Evolutionary conservation across 495 filamentous ascomycete species (phyloP).

Genomic region (Cudoniella acicularis): DNA sequence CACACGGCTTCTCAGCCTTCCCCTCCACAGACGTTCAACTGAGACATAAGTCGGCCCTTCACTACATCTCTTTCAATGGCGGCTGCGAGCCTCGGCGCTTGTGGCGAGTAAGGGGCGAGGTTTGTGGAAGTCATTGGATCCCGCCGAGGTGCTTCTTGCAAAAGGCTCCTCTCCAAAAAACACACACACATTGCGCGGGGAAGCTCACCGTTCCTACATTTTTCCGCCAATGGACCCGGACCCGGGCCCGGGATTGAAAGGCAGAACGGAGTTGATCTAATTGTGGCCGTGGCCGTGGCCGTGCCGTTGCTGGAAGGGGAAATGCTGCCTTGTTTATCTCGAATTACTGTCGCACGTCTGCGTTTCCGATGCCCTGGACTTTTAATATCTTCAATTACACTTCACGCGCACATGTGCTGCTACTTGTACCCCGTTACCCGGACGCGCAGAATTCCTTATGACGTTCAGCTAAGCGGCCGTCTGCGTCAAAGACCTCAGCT

Average conservation of each 20-base stretch:
- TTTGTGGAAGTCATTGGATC: neutral
- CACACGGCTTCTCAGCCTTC: no score
- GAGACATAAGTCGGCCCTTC: neutral
- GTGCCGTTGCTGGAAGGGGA: no score
- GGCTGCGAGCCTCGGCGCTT: constrained; percentile 26
- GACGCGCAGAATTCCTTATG: neutral
- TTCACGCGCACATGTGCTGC: neutral
- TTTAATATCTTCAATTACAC: neutral
- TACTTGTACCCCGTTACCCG: neutral
- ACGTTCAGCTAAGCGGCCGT: neutral
- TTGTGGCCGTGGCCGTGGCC: no score
- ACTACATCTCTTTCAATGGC: neutral
- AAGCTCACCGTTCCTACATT: neutral
- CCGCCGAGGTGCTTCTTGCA: neutral
- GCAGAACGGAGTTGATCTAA: neutral
- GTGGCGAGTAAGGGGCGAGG: neutral
- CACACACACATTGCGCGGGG: neutral
- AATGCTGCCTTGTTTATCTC: neutral
- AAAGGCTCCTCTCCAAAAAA: neutral
- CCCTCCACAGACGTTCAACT: no score
- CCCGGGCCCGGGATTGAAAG: neutral
- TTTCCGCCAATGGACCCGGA: neutral
- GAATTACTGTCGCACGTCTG: neutral
- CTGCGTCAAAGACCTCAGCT: neutral
- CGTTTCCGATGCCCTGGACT: neutral